Evolutionary conservation across 179 eudicot species (phyloP).

Genomic region (Nepenthes alata): DNA sequence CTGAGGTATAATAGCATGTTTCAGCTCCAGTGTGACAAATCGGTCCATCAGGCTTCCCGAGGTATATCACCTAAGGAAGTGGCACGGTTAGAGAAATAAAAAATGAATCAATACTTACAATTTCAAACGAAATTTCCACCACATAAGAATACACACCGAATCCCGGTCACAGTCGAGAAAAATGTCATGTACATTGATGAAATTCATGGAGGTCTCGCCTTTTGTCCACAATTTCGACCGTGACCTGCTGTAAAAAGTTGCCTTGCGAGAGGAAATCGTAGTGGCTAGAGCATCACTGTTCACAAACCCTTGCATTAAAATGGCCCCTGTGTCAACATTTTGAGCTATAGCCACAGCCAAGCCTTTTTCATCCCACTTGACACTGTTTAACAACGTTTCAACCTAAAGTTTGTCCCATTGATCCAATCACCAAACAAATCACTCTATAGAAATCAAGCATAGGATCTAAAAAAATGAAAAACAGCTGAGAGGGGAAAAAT

Average conservation of each 20-base stretch:
- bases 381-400: conserved; percentile 56
- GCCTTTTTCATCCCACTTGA: conserved; percentile 97
- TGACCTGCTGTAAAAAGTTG: conserved; percentile 92
- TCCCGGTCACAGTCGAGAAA: conserved; percentile 87
- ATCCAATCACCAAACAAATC: conserved; percentile 14
- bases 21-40: conserved; percentile 91
- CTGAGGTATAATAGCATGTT: conserved; percentile 84
- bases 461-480: not conserved
- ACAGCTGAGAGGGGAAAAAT: not conserved
- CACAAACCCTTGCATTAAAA: conserved; percentile 93
- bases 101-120: not conserved
- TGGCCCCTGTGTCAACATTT: conserved; percentile 83
- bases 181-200: conserved; percentile 67
- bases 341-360: conserved; percentile 99
- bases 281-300: conserved; percentile 72
- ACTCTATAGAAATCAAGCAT: not conserved
- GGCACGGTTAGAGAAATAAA: not conserved
- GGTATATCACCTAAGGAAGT: conserved; percentile 55
- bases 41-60: conserved; percentile 93
- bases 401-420: conserved; percentile 40
- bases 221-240: conserved; percentile 77
- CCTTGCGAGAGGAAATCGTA: conserved; percentile 75
- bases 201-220: conserved; percentile 85
- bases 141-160: conserved; percentile 44
- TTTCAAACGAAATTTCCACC: not conserved